phyloP scores from a whole-genome alignment of 164 flowering plant species.

The Vitis rotundifolia region DNA sequence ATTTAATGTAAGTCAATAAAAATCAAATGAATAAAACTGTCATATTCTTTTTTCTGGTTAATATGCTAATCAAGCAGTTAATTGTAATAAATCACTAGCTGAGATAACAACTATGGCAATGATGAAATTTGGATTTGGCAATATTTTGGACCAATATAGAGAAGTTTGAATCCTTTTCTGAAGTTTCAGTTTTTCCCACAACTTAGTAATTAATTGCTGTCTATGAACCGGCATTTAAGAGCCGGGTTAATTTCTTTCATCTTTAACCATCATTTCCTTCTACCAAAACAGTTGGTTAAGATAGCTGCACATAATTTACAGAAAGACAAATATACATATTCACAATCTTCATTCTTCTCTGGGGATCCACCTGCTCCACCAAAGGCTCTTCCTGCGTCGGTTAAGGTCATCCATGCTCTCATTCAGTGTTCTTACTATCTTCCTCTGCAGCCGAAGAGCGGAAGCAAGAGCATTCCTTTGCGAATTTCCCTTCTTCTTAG shows the following conservation, averaged over 20 bases:
- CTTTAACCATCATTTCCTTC: conserved; percentile 8
- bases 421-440: conserved; percentile 62
- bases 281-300: conserved; percentile 3
- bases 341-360: conserved; percentile 62
- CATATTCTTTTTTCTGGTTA: too few species aligned
- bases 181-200: too few species aligned
- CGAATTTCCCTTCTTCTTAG: conserved; percentile 61
- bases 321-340: conserved; percentile 8
- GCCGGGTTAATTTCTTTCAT: conserved; percentile 7
- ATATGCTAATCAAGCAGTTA: too few species aligned
- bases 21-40: too few species aligned
- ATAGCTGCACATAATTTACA: conserved; percentile 24
- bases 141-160: too few species aligned
- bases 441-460: conserved; percentile 71
- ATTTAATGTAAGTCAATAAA: too few species aligned
- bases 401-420: conserved; percentile 83
- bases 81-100: too few species aligned
- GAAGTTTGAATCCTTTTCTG: too few species aligned
- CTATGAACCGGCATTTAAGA: background rate
- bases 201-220: background rate
- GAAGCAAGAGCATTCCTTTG: conserved; percentile 85
- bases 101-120: too few species aligned
- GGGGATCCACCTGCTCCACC: conserved; percentile 99
- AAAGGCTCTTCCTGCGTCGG: conserved; percentile 72
- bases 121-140: too few species aligned